Evolutionary conservation across 208 protist genomes (phyloP).

Genomic region (Histomonas meleagridis): DNA sequence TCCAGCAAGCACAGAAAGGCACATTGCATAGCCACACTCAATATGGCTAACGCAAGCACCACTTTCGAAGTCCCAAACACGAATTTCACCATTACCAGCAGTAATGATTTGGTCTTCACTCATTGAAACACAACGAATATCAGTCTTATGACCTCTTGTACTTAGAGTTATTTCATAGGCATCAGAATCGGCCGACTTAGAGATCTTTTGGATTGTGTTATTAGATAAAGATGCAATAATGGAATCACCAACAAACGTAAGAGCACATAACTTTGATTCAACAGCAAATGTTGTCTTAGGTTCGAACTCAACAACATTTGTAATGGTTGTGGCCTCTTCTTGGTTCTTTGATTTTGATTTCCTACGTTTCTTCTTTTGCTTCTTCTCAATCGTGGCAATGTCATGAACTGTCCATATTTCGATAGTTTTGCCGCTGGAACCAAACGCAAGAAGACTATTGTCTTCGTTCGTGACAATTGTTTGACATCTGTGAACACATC

Average conservation of each 20-base stretch:
- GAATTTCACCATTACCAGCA: conserved; percentile 37
- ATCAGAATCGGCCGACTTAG: too few relatives aligned
- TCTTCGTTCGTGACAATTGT: not conserved
- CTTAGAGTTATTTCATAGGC: not conserved
- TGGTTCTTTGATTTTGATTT: not conserved
- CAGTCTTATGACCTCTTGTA: conserved; percentile 50
- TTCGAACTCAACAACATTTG: conserved; percentile 10
- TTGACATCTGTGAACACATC: not conserved
- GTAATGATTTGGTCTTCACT: conserved; percentile 48
- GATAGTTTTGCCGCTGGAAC: not conserved
- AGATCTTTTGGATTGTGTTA: not conserved
- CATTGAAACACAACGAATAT: conserved; percentile 54
- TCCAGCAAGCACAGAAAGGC: conserved; percentile 60
- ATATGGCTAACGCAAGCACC: conserved; percentile 51
- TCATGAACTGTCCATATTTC: not conserved
- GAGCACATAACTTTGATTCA: not conserved
- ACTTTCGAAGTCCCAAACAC: conserved; percentile 59
- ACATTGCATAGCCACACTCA: conserved; percentile 57
- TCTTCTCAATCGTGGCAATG: not conserved
- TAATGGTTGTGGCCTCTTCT: not conserved
- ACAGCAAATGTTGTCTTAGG: not conserved
- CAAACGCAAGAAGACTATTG: not conserved
- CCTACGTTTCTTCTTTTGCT: not conserved
- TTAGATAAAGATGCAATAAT: not conserved
- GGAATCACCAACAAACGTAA: not conserved